Evolutionary conservation across 2,329 filamentous ascomycete species (phyloP), one percentile per base, ranked within the genome.

Genomic region (Colletotrichum lentis): DNA sequence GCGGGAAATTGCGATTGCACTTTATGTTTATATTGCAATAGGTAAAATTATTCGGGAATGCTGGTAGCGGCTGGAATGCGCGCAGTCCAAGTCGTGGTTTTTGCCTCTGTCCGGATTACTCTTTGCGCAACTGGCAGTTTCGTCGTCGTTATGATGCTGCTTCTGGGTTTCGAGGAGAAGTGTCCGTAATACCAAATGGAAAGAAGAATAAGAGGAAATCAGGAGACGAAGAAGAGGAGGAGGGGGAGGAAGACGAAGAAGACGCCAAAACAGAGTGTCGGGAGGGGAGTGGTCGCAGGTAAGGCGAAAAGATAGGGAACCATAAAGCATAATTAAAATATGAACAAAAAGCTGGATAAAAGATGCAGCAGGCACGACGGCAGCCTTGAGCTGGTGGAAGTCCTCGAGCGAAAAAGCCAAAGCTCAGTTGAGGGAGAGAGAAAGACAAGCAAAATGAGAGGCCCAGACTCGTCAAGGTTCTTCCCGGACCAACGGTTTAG

Each of bases 401-500:
- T 58, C 27, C 41, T 43, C 55, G 43, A 24, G n/a, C 43, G 44
- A 20, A 35, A 61, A 35, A 31, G 62, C 62, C 54, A 56, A 63
- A 58, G 53, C 53, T 10, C 49, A 39, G 49, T 5, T 44, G 22
- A 20, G 22, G 27, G n/a, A 24, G 24, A 24, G 24, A 47, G 11
- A 18, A 39, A 39, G 18, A 16, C 31, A 43, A 3, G 14, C 5
- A 35, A 12, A 22, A 22, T 2, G 50, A 22, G 11, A 53, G 43
- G 43, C 27, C 55, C 24, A 62, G 50, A 37, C 41, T 22, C 57
- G 24, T 62, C 63, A 52, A 66, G 64, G 64, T 50, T 52, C 58
- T 56, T 58, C 64, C 60, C 46, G 41, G 64, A 39, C 47, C 43
- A 53, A 53, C 59, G 44, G 57, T 62, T 56, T 49, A 50, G 59